These are phyloP conservation scores for Neoboletus magnificus DNA, from an alignment of 768 basidiomycete species.

Conservation along the genomic window DNA sequence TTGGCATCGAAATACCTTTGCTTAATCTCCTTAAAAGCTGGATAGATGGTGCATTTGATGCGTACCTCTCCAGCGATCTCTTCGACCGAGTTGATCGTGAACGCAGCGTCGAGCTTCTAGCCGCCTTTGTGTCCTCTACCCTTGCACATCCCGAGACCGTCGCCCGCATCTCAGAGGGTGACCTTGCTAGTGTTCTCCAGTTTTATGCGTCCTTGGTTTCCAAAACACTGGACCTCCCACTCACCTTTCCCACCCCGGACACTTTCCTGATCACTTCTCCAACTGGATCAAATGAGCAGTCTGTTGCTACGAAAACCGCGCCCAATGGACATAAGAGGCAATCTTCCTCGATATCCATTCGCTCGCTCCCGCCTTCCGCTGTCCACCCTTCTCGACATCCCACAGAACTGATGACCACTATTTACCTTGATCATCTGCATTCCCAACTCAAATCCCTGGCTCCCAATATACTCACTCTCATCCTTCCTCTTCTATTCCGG, in stretches of 20 bases:
- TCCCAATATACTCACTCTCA: constrained; percentile 47
- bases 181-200: constrained; percentile 51
- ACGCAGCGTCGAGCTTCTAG: constrained; percentile 58
- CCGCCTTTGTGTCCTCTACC: constrained; percentile 52
- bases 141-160: constrained; percentile 50
- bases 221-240: constrained; percentile 41
- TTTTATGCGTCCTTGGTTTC: constrained; percentile 63
- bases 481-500: constrained; percentile 74
- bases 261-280: constrained; percentile 28
- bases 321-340: constrained; percentile 52
- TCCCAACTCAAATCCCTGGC: constrained; percentile 59
- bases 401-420: constrained; percentile 57
- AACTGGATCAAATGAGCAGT: constrained; percentile 30
- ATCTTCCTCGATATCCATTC: constrained; percentile 56
- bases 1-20: constrained; percentile 61
- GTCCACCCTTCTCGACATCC: constrained; percentile 42
- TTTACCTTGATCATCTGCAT: constrained; percentile 64
- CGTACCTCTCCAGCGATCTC: constrained; percentile 35
- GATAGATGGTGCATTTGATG: constrained; percentile 65
- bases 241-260: constrained; percentile 14
- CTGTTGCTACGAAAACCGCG: constrained; percentile 17
- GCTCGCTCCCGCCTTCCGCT: constrained; percentile 38
- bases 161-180: constrained; percentile 58
- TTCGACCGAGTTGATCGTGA: constrained; percentile 56
- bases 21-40: constrained; percentile 58